Base-by-base conservation (phyloP, 805 yeast genomes). In the Zygotorulaspora sp. region DNA sequence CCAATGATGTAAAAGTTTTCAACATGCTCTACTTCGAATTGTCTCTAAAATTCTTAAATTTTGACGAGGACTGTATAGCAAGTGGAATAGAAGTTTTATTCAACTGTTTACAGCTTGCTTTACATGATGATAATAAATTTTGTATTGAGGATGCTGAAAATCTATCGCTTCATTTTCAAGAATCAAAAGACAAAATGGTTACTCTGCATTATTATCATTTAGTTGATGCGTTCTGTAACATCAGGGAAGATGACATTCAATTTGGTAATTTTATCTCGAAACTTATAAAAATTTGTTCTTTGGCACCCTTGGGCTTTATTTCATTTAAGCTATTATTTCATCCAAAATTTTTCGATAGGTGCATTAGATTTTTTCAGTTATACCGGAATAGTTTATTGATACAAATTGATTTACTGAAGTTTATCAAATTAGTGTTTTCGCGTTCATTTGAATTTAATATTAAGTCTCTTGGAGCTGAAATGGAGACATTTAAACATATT, bases 401-500 rank as follows among this genome's bases (percentile, higher is more conserved):
- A n/a, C 65, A 62, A 40, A 58, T 62, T 26, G 65, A 62, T 27
- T 36, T 62, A 21, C 41, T 62, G 27, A 61, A 62, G 32, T 55
- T 58, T 16, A 36, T 60, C 15, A 62, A 60, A 35, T 34, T 53
- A 7, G 36, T 58, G 0, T 50, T 60, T 18, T 43, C 48, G 3
- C 49, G 52, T 20, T 50, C 55, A n/a, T 36, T 51, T 9, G 49
- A 41, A 10, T 22, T 39, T 17, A 18, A 37, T 25, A 12, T 14
- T 15, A 32, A 36, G 30, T 35, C 19, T 35, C 15, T 28, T 27
- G 10, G 35, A 33, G 30, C 30, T 30, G 17, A 35, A 17, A 21
- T 35, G 17, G 26, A 40, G 27, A 30, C 40, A 23, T 14, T 30
- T 21, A 21, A 17, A 18, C 27, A 12, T 8, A 29, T 36, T 13